Evolutionary conservation across 805 yeast genomes (phyloP).

Genomic region (Maudiozyma bulderi): DNA sequence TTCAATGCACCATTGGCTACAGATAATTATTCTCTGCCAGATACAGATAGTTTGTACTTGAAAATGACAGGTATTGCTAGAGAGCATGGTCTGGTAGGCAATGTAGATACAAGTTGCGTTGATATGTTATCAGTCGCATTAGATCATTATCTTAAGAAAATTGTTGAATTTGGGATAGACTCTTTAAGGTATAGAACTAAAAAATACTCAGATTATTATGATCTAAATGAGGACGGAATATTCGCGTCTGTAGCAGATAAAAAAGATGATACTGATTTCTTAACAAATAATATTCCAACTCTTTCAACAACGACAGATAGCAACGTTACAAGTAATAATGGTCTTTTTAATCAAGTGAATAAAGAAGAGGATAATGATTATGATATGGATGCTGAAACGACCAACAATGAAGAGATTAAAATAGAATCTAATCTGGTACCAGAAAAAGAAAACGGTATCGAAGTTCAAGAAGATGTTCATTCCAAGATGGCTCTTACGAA

Average conservation of each 20-base stretch:
- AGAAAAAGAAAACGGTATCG: background rate
- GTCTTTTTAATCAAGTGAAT: background rate
- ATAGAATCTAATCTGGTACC: background rate
- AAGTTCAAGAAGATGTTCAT: constrained; percentile 1
- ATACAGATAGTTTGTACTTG: constrained; percentile 53
- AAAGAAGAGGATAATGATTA: constrained; percentile 2
- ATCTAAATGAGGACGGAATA: constrained; percentile 25
- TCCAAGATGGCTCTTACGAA: constrained; percentile 36
- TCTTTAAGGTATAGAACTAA: constrained; percentile 52
- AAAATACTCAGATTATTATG: constrained; percentile 32
- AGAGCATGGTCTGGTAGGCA: constrained; percentile 82
- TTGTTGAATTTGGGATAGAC: constrained; percentile 68
- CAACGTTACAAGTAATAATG: background rate
- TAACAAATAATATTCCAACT: background rate
- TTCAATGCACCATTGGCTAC: constrained; percentile 71
- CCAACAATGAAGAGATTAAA: background rate
- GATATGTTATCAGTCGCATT: constrained; percentile 73
- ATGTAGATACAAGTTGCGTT: constrained; percentile 65
- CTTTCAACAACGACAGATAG: background rate
- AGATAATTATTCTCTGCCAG: constrained; percentile 77
- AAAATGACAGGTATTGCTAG: constrained; percentile 75
- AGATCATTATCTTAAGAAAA: constrained; percentile 65
- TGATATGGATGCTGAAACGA: background rate
- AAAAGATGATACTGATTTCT: constrained; percentile 1
- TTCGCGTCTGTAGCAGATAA: constrained; percentile 19